phyloP scores from a whole-genome alignment of 352 stramenopile genomes.

The Phytopythium mirpurense region DNA sequence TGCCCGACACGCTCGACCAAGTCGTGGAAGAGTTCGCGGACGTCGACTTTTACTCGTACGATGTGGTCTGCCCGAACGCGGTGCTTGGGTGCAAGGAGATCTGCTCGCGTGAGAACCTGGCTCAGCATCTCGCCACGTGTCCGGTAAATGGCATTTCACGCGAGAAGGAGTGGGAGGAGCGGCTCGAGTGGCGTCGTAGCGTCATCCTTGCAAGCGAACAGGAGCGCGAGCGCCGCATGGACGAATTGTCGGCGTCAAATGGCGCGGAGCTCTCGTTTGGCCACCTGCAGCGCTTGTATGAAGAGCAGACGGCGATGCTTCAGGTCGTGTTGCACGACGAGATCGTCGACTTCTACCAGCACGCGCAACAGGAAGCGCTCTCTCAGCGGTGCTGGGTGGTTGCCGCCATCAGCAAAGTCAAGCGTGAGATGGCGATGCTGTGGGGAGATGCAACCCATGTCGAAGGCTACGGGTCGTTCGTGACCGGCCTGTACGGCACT shows the following conservation, averaged over 20 bases:
- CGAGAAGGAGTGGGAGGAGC: slow-evolving; percentile 77
- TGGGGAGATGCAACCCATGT: slow-evolving; percentile 49
- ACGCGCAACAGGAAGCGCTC: slow-evolving; percentile 34
- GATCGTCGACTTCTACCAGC: slow-evolving; percentile 53
- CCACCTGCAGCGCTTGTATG: slow-evolving; percentile 72
- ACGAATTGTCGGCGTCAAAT: slow-evolving; percentile 29
- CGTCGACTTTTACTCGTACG: slow-evolving; percentile 76
- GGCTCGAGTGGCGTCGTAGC: slow-evolving; percentile 51
- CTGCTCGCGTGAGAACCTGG: slow-evolving; percentile 65
- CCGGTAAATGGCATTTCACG: slow-evolving; percentile 63
- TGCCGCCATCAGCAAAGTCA: slow-evolving; percentile 44
- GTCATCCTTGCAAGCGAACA: slow-evolving; percentile 73
- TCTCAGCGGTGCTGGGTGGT: slow-evolving; percentile 35
- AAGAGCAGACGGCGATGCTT: slow-evolving; percentile 74
- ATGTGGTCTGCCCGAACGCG: slow-evolving; percentile 81
- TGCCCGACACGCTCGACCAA: slow-evolving; percentile 68
- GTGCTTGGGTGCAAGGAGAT: slow-evolving; percentile 78
- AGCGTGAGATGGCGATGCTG: slow-evolving; percentile 30
- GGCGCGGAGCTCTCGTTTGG: slow-evolving; percentile 42
- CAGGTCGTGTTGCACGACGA: slow-evolving; percentile 77
- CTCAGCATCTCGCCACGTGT: slow-evolving; percentile 55
- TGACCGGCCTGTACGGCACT: slow-evolving; percentile 52
- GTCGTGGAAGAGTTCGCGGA: slow-evolving; percentile 39
- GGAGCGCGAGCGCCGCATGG: slow-evolving; percentile 63
- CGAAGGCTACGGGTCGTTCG: slow-evolving; percentile 73